Percentiles rank a stretch among this genome's conserved stretches.
Evolutionary conservation across 2,329 filamentous ascomycete species (phyloP).

Genomic region (Apiospora arundinis): DNA sequence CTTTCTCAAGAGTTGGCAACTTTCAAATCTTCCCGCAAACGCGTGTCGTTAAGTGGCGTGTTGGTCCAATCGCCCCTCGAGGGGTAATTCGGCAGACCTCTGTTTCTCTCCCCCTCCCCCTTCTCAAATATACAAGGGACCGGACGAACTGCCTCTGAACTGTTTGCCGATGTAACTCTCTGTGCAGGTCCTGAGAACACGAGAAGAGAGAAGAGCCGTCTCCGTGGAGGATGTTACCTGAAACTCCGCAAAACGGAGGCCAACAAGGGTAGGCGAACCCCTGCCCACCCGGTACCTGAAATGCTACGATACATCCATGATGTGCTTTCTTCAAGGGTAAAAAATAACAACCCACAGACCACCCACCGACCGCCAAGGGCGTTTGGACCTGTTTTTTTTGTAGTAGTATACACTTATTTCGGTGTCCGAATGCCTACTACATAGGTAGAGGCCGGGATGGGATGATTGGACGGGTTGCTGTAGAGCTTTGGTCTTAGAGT

Average conservation of each 20-base stretch:
- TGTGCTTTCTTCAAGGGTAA: neutral
- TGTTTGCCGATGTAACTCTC: neutral
- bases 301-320: neutral
- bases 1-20: neutral
- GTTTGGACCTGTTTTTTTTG: neutral
- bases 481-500: constrained; percentile 4
- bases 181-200: constrained; percentile 12
- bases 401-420: neutral
- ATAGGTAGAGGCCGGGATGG: neutral
- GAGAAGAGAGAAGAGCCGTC: neutral
- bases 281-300: neutral
- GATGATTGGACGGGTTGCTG: neutral
- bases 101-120: neutral
- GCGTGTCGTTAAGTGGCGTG: neutral
- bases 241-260: constrained; percentile 14
- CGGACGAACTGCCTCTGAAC: neutral
- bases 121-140: neutral
- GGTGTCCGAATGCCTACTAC: neutral
- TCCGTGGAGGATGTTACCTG: constrained; percentile 13
- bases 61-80: neutral
- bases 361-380: neutral
- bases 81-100: neutral
- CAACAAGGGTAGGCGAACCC: neutral
- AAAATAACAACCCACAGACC: neutral
- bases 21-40: neutral